Conservation (phyloP, 2,329 filamentous ascomycete genomes). For the Malbranchea cinnamomea region DNA sequence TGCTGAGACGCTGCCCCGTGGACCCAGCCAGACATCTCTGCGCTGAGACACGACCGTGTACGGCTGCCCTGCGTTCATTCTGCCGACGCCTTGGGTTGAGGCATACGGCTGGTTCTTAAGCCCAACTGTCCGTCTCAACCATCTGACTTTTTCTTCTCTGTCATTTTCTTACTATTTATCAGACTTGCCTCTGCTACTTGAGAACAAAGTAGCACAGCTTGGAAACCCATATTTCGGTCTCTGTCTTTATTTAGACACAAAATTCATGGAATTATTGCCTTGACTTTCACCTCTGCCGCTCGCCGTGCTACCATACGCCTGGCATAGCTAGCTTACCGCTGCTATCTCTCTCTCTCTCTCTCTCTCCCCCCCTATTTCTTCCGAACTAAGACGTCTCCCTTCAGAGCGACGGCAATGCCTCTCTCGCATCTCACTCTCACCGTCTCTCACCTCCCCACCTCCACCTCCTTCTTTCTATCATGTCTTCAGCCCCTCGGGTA, state of each 20-base stretch:
- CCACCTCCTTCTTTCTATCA: conserved; percentile 70
- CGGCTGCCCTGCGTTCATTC: neutral
- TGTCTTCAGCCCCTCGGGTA: conserved; percentile 66
- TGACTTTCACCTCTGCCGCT: no score
- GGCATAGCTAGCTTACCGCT: neutral
- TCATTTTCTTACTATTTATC: no score
- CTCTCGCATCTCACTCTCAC: conserved; percentile 48
- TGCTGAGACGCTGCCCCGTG: conserved; percentile 7
- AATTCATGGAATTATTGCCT: no score
- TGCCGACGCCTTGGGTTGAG: conserved; percentile 1
- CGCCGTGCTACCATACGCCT: no score
- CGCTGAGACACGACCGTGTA: neutral
- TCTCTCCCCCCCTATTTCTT: neutral
- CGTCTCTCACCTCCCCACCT: conserved; percentile 63
- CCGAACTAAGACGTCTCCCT: neutral
- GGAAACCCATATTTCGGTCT: no score
- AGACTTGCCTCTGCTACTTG: no score
- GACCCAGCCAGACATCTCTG: conserved; percentile 5
- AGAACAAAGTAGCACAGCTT: no score
- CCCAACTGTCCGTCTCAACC: no score
- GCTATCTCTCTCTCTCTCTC: neutral
- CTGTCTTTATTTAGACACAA: no score
- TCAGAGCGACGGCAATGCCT: conserved; percentile 34
- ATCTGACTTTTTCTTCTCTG: no score
- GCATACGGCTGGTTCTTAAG: neutral